Conservation (phyloP, 805 yeast genomes). For the Teunomyces barrocoloradensis region DNA sequence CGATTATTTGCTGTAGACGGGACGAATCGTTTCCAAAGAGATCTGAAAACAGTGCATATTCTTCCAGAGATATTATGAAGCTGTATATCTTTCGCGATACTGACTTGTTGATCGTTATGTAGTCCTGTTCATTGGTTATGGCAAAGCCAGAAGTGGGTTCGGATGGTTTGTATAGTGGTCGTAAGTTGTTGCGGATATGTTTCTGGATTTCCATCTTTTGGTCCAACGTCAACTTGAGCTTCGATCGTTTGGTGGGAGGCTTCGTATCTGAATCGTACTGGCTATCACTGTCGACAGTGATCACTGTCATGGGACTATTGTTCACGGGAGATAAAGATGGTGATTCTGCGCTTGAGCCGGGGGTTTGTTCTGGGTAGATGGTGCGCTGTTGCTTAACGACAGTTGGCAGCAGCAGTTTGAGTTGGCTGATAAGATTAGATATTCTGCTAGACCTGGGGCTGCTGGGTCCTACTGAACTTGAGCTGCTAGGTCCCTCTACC, state of each 20-base stretch:
- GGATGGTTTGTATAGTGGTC: constrained; percentile 45
- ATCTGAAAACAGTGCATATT: background rate
- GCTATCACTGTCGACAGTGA: constrained; percentile 6
- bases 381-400: background rate
- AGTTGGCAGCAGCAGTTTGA: constrained; percentile 6
- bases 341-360: constrained; percentile 7
- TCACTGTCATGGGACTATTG: constrained; percentile 7
- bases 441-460: constrained; percentile 7
- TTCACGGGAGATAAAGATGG: constrained; percentile 8
- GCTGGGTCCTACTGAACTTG: background rate
- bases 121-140: constrained; percentile 36
- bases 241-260: background rate
- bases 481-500: background rate
- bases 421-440: constrained; percentile 11
- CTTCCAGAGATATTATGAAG: constrained; percentile 15
- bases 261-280: constrained; percentile 9
- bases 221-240: constrained; percentile 26
- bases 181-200: constrained; percentile 50
- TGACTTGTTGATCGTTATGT: constrained; percentile 58
- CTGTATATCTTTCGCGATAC: constrained; percentile 61
- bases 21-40: constrained; percentile 17
- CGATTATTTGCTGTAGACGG: constrained; percentile 21
- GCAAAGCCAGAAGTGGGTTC: constrained; percentile 19
- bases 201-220: constrained; percentile 59
- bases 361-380: background rate